Evolutionary conservation across 2,329 filamentous ascomycete species (phyloP).

Genomic region (Colletotrichum scovillei): DNA sequence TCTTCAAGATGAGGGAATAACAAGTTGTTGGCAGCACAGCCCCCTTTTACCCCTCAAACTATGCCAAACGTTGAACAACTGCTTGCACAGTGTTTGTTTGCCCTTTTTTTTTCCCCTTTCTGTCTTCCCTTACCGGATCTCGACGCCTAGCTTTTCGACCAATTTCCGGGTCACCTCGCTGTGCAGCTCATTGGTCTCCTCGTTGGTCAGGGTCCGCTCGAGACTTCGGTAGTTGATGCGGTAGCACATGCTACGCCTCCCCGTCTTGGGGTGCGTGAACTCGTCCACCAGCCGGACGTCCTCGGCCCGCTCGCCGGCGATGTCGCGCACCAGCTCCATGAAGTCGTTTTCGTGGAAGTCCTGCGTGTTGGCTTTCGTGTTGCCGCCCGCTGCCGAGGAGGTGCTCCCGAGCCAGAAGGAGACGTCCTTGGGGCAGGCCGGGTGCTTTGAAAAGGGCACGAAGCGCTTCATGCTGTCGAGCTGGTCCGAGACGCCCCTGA

Average conservation of each 20-base stretch:
- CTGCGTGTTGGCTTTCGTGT: conserved; percentile 50
- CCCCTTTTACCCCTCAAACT: conserved; percentile 32
- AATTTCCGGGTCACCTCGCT: conserved; percentile 72
- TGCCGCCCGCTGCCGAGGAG: conserved; percentile 61
- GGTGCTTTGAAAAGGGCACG: conserved; percentile 90
- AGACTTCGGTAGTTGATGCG: conserved; percentile 93
- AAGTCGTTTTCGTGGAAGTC: conserved; percentile 94
- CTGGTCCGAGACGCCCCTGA: conserved; percentile 70
- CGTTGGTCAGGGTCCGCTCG: conserved; percentile 88
- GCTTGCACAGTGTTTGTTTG: background rate
- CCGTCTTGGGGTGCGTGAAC: conserved; percentile 89
- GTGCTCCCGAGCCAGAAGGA: conserved; percentile 84
- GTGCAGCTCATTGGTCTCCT: conserved; percentile 83
- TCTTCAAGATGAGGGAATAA: conserved; percentile 13
- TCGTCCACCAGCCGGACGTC: conserved; percentile 87
- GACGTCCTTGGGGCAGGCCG: conserved; percentile 89
- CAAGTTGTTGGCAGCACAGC: conserved; percentile 29
- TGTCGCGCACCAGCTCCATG: conserved; percentile 91
- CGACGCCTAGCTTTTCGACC: conserved; percentile 79
- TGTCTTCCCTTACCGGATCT: conserved; percentile 65
- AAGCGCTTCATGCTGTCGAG: conserved; percentile 70
- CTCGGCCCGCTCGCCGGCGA: conserved; percentile 87
- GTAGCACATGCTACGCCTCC: conserved; percentile 88
- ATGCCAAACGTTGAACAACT: conserved; percentile 3
- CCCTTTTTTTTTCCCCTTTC: conserved; percentile 12